Base-by-base conservation (phyloP, 495 filamentous ascomycete genomes). In the Aspergillus sclerotioniger region DNA sequence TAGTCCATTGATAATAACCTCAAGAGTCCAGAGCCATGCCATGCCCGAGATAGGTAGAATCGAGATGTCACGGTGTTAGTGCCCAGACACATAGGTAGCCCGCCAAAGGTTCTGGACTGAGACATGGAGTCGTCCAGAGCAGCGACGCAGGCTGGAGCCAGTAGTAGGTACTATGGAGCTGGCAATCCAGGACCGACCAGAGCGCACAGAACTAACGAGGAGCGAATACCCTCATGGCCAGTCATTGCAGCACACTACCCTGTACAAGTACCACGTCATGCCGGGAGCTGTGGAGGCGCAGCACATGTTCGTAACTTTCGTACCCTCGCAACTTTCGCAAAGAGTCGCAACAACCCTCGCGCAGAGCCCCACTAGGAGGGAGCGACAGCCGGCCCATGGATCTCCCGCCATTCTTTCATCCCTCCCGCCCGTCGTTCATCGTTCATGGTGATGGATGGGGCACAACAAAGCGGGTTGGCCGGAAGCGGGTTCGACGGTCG, bases 211-310 rank as follows among this genome's bases (percentile, higher is more conserved):
- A 25, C 25, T 25, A 25, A 25, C 2, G 25, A 25, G 2, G 25
- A 5, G 9, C 8, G 19, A 25, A 25, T 31, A 25, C 19, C 5
- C 13, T 19, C 17, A 21, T 49, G 28, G 17, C 20, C 46, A 17
- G 46, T 49, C 10, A 19, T 21, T 49, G 28, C 15, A 1, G 46
- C 37, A 41, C 37, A 13, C 37, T 13, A n/a, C n/a, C 37, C 37
- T 13, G 37, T 41, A 15, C 37, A 41, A 29, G 52, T 53, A 59
- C 60, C 60, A 59, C 56, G 53, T 63, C 61, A 59, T 63, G 52
- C 39, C 43, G 47, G 29, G 39, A n/a, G 25, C 41, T 29, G 60
- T 63, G 61, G 61, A 63, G 61, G 61, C 61, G 61, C 61, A 63
- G 53, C 53, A 63, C 61, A 59, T 48, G 41, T 53, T 56, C 53